Evolutionary conservation across 139 green algal species (phyloP).

Genomic region (Tetratostichococcus sp.): DNA sequence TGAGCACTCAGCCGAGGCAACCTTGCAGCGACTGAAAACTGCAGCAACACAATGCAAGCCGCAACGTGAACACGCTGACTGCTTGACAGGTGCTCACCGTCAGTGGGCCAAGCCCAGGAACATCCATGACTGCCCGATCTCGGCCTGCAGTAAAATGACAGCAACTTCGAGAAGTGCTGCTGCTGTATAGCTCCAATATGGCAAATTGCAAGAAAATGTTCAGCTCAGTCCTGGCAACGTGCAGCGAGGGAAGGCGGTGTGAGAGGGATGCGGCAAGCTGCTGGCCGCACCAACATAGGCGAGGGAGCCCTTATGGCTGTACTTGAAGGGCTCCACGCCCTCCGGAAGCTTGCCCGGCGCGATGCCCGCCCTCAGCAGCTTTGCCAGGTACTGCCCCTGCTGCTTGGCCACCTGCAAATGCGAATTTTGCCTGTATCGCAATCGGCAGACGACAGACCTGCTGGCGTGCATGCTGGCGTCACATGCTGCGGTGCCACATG

Average conservation of each 20-base stretch:
- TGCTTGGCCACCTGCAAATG: slow-evolving; percentile 77
- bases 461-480: too few relatives aligned
- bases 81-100: too few relatives aligned
- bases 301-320: slow-evolving; percentile 71
- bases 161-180: too few relatives aligned
- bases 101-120: slow-evolving; percentile 64
- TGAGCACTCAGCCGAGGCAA: too few relatives aligned
- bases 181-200: too few relatives aligned
- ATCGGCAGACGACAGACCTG: neutral
- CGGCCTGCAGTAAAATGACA: slow-evolving; percentile 25
- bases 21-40: too few relatives aligned
- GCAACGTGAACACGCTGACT: too few relatives aligned
- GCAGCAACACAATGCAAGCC: too few relatives aligned
- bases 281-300: slow-evolving; percentile 70
- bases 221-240: too few relatives aligned
- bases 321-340: slow-evolving; percentile 41
- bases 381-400: slow-evolving; percentile 78
- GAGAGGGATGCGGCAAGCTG: neutral
- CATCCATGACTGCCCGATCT: slow-evolving; percentile 88
- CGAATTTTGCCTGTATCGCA: neutral
- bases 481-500: too few relatives aligned
- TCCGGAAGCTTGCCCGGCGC: neutral
- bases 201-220: too few relatives aligned
- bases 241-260: too few relatives aligned
- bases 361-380: slow-evolving; percentile 19